Percentiles rank a stretch among this genome's conserved stretches.
Conservation (phyloP, 1,139 yeast species). For the Ogataea hybrid region DNA sequence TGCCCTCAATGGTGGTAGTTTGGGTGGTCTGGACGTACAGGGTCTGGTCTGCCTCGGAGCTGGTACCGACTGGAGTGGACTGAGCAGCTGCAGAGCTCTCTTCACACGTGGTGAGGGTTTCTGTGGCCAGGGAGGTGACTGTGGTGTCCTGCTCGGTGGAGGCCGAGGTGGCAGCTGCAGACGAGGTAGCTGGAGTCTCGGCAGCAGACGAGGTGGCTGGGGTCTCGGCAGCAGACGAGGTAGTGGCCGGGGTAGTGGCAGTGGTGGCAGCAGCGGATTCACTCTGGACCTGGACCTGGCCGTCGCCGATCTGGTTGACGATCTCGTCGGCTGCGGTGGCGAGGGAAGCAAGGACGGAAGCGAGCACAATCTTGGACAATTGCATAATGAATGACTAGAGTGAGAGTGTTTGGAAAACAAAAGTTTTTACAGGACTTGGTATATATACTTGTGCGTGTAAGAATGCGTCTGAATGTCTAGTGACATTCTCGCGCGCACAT, state of each 20-base stretch:
- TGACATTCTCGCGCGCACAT: slow-evolving; percentile 7
- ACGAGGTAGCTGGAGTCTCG: neutral
- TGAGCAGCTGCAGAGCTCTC: slow-evolving; percentile 2
- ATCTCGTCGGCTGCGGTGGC: slow-evolving; percentile 34
- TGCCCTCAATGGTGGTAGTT: slow-evolving; percentile 17
- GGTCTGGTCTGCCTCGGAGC: slow-evolving; percentile 3
- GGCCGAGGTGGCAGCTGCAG: neutral
- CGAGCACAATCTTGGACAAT: slow-evolving; percentile 18
- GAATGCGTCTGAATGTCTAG: neutral
- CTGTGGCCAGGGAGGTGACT: slow-evolving; percentile 7
- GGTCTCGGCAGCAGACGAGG: neutral
- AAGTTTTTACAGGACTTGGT: neutral
- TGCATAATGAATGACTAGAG: slow-evolving; percentile 20
- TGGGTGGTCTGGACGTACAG: slow-evolving; percentile 21
- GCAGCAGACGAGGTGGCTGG: neutral
- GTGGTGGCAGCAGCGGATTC: neutral
- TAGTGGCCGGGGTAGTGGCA: slow-evolving; percentile 1
- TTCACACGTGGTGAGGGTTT: slow-evolving; percentile 4
- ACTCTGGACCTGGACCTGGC: slow-evolving; percentile 41
- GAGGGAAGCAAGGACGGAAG: slow-evolving; percentile 18
- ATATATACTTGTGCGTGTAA: slow-evolving; percentile 2
- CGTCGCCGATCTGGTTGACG: slow-evolving; percentile 42
- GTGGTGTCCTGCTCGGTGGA: slow-evolving; percentile 2
- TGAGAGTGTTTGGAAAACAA: slow-evolving; percentile 2
- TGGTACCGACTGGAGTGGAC: slow-evolving; percentile 1